Conservation (phyloP, 768 basidiomycete genomes). For the Tricholoma terreum region DNA sequence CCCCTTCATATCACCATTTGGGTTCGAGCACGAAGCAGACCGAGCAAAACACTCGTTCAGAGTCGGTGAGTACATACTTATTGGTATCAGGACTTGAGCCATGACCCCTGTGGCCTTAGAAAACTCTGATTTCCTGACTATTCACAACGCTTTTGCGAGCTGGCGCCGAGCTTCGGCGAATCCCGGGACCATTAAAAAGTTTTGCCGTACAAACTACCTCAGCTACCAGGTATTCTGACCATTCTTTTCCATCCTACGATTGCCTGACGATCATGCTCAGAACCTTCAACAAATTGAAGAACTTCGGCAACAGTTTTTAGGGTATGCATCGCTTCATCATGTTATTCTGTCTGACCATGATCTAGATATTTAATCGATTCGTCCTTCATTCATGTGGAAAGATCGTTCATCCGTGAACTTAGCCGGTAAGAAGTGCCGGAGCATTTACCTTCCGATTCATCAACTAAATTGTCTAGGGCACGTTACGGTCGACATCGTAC, state of each 20-base stretch:
- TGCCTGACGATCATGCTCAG: slow-evolving; percentile 31
- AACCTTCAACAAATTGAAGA: slow-evolving; percentile 97
- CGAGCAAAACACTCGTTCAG: slow-evolving; percentile 79
- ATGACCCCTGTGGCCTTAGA: slow-evolving; percentile 42
- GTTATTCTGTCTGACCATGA: not conserved
- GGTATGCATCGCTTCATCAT: slow-evolving; percentile 34
- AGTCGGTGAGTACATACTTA: slow-evolving; percentile 45
- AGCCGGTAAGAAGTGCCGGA: slow-evolving; percentile 46
- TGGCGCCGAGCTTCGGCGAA: slow-evolving; percentile 81
- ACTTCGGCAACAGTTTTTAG: slow-evolving; percentile 84
- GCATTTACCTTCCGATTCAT: slow-evolving; percentile 5
- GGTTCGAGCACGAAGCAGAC: slow-evolving; percentile 83
- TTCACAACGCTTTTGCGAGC: slow-evolving; percentile 84
- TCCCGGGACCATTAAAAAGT: slow-evolving; percentile 58
- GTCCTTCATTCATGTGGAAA: slow-evolving; percentile 71
- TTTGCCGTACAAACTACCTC: slow-evolving; percentile 77
- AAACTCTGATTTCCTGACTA: slow-evolving; percentile 92
- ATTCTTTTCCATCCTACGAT: not conserved
- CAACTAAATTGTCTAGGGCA: slow-evolving; percentile 34
- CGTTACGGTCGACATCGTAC: slow-evolving; percentile 72
- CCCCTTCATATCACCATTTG: slow-evolving; percentile 88
- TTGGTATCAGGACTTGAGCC: not conserved
- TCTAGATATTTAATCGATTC: slow-evolving; percentile 85
- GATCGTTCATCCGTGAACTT: slow-evolving; percentile 64
- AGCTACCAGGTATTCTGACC: slow-evolving; percentile 67